phyloP scores from a whole-genome alignment of 306 rosid species.

The Prosopis cineraria region DNA sequence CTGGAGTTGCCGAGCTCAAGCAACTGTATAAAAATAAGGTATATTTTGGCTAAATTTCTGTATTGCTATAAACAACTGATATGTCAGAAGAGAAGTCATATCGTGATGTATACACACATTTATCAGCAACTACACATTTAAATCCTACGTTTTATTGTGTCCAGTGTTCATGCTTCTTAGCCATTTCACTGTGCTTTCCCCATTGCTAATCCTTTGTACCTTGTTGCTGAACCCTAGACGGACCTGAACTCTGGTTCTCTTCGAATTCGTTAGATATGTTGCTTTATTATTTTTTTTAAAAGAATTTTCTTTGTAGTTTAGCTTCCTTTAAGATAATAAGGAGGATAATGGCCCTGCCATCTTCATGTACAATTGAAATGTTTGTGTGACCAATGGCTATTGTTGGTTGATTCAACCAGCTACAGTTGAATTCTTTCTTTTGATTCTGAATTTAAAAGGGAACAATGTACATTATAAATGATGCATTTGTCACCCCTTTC shows the following conservation, averaged over 20 bases:
- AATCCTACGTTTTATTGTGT: not conserved
- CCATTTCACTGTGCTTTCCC: not conserved
- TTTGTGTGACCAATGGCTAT: not conserved
- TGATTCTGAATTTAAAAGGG: not conserved
- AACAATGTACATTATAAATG: not conserved
- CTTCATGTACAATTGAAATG: not conserved
- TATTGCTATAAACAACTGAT: not conserved
- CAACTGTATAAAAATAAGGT: constrained; percentile 92
- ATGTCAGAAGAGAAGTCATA: too few species aligned
- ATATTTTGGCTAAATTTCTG: not conserved
- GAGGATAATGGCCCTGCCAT: not conserved
- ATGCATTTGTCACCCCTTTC: not conserved
- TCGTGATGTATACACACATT: too few species aligned
- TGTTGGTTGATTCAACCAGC: not conserved
- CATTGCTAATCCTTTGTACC: not conserved
- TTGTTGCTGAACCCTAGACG: not conserved
- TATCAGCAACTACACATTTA: too few species aligned
- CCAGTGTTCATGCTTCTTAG: not conserved
- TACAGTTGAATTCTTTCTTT: not conserved
- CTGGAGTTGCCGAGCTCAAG: constrained; percentile 86
- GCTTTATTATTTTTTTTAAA: not conserved
- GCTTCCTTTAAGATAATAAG: not conserved
- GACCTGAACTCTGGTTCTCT: not conserved
- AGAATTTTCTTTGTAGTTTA: not conserved
- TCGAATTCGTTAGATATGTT: not conserved